Percentiles rank a stretch among this genome's conserved stretches.
Evolutionary conservation across 2,329 filamentous ascomycete species (phyloP).

Genomic region (Amesomyces nigricolor): DNA sequence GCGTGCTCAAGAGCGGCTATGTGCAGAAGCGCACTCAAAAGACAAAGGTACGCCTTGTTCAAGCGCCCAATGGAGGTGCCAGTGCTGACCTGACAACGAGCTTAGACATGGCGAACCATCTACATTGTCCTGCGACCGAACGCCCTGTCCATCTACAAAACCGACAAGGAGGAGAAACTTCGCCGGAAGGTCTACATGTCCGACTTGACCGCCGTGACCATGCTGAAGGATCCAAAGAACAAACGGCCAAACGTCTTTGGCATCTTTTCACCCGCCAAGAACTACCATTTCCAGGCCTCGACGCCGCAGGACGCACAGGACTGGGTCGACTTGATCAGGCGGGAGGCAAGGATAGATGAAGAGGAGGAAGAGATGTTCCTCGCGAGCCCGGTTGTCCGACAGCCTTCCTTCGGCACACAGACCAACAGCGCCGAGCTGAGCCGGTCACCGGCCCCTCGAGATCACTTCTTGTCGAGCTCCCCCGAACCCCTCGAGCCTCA

Average conservation of each 20-base stretch:
- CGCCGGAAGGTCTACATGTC: constrained; percentile 82
- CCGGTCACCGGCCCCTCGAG: constrained; percentile 31
- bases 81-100: constrained; percentile 16
- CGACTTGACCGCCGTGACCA: constrained; percentile 84
- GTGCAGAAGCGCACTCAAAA: constrained; percentile 86
- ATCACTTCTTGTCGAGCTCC: constrained; percentile 51
- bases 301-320: constrained; percentile 69
- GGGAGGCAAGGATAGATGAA: constrained; percentile 76
- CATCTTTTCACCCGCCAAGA: constrained; percentile 83
- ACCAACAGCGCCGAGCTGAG: constrained; percentile 13
- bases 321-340: constrained; percentile 79
- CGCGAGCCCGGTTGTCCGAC: constrained; percentile 56
- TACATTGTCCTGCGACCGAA: constrained; percentile 89
- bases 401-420: constrained; percentile 37
- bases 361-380: constrained; percentile 80
- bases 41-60: constrained; percentile 64
- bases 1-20: constrained; percentile 82
- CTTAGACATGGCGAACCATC: constrained; percentile 79
- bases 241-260: constrained; percentile 85
- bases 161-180: constrained; percentile 81
- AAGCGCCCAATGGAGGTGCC: neutral
- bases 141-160: constrained; percentile 86
- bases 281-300: constrained; percentile 80
- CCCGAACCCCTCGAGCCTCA: constrained; percentile 50
- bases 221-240: constrained; percentile 82